A percentile compares a stretch with the other conserved stretches of the same genome.
Conservation (phyloP, 1,284 basidiomycete genomes). For the Limonomyces culmigenus region DNA sequence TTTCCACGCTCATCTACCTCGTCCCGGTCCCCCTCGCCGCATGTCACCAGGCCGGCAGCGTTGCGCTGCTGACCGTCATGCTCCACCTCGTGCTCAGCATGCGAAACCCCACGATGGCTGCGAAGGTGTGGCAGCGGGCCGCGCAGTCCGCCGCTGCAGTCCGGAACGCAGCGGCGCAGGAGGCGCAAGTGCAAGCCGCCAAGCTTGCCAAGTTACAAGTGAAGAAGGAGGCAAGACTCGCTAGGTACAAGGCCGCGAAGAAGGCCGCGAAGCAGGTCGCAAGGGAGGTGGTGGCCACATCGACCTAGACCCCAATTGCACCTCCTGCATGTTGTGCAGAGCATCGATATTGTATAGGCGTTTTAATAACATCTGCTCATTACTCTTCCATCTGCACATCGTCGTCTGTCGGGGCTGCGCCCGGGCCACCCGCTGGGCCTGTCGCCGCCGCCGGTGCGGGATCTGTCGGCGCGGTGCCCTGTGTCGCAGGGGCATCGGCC, state of each 20-base stretch:
- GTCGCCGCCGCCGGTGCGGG: no score
- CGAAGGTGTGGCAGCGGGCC: conserved; percentile 54
- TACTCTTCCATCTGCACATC: conserved; percentile 72
- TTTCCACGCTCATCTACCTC: conserved; percentile 84
- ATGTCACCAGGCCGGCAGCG: conserved; percentile 88
- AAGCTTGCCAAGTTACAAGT: no score
- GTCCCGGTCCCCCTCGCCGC: conserved; percentile 90
- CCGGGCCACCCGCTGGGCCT: conserved; percentile 18
- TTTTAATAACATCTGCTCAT: no score
- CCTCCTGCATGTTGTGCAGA: no score
- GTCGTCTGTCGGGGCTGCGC: conserved; percentile 29
- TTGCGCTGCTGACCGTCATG: conserved; percentile 76
- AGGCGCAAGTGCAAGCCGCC: no score
- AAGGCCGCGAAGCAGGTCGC: no score
- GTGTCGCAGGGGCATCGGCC: conserved; percentile 13
- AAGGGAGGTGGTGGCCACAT: no score
- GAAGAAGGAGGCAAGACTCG: no score
- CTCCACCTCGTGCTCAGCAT: conserved; percentile 63
- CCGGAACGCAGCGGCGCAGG: no score
- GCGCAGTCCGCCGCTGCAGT: no score
- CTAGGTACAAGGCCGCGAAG: no score
- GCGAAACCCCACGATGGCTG: conserved; percentile 53
- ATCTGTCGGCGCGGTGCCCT: conserved; percentile 12
- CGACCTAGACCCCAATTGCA: neutral
- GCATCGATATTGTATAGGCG: no score